These are phyloP conservation scores for Kwoniella shandongensis DNA, from an alignment of 768 basidiomycete species.

Conservation along the genomic window DNA sequence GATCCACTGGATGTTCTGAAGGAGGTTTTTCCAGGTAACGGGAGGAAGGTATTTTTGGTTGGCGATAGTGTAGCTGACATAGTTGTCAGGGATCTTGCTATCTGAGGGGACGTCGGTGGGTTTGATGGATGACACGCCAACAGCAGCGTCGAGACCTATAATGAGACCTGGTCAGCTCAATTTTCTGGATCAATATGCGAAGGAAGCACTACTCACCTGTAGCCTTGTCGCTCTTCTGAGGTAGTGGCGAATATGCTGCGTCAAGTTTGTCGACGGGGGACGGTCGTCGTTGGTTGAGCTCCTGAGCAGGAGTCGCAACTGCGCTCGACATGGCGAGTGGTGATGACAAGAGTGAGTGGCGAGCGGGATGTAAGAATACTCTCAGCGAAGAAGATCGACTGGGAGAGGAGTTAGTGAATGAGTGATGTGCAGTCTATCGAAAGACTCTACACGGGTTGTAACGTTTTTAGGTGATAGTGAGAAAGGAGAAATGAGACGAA, in stretches of 20 bases:
- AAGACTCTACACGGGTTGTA: background rate
- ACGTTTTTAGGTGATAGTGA: background rate
- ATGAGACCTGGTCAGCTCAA: background rate
- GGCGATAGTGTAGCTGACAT: constrained; percentile 72
- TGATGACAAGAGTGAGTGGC: background rate
- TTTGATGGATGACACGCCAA: constrained; percentile 38
- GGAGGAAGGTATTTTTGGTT: constrained; percentile 69
- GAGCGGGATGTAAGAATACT: constrained; percentile 3
- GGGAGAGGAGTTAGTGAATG: background rate
- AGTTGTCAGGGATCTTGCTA: constrained; percentile 69
- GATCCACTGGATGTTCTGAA: constrained; percentile 67
- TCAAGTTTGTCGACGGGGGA: constrained; percentile 38
- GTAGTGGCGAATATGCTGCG: constrained; percentile 44
- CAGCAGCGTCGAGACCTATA: constrained; percentile 30
- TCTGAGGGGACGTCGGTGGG: constrained; percentile 51
- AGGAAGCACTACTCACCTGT: constrained; percentile 18
- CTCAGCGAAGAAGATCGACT: background rate
- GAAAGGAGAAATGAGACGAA: background rate
- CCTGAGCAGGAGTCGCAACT: constrained; percentile 20
- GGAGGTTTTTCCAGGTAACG: constrained; percentile 63
- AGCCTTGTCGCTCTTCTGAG: constrained; percentile 20
- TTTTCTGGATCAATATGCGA: constrained; percentile 4
- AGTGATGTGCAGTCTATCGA: background rate
- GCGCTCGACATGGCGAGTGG: constrained; percentile 15
- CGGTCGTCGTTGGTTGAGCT: constrained; percentile 24